Conservation (phyloP, 176 grass and related monocot genomes). For the Musa acuminata region DNA sequence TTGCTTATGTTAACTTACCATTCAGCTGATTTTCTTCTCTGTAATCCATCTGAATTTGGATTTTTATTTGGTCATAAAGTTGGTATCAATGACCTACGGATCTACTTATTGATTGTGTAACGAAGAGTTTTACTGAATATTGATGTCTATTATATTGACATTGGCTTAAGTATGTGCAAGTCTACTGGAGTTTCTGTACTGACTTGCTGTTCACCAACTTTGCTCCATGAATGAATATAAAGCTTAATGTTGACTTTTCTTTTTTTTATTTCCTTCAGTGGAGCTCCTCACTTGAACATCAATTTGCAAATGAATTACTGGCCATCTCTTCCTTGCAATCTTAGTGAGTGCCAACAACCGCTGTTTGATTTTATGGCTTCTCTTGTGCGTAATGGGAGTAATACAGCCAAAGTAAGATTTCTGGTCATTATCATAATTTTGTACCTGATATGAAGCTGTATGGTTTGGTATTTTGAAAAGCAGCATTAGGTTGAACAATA, state of each 20-base stretch:
- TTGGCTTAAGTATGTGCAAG: neutral
- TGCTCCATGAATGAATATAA: slow-evolving; percentile 15
- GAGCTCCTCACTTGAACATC: slow-evolving; percentile 73
- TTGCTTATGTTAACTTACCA: too few species aligned
- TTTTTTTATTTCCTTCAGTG: slow-evolving; percentile 38
- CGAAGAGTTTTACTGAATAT: neutral
- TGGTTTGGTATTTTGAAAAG: neutral
- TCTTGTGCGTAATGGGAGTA: slow-evolving; percentile 60
- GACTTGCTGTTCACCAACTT: neutral
- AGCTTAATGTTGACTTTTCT: slow-evolving; percentile 2
- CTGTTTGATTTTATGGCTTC: slow-evolving; percentile 63
- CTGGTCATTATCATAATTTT: slow-evolving; percentile 1
- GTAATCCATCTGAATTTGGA: too few species aligned
- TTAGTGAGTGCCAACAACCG: slow-evolving; percentile 83
- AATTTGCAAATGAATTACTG: slow-evolving; percentile 96
- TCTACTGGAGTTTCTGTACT: neutral
- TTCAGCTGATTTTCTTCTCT: too few species aligned
- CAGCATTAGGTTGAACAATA: neutral
- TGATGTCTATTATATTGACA: neutral
- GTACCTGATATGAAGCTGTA: neutral
- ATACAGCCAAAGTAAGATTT: slow-evolving; percentile 63
- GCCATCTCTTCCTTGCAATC: slow-evolving; percentile 69
- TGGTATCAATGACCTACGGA: neutral
- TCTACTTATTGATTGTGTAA: too few species aligned
- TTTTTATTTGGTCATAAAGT: neutral